Evolutionary conservation across 805 yeast genomes (phyloP).

Genomic region (Clavispora santaluciae): DNA sequence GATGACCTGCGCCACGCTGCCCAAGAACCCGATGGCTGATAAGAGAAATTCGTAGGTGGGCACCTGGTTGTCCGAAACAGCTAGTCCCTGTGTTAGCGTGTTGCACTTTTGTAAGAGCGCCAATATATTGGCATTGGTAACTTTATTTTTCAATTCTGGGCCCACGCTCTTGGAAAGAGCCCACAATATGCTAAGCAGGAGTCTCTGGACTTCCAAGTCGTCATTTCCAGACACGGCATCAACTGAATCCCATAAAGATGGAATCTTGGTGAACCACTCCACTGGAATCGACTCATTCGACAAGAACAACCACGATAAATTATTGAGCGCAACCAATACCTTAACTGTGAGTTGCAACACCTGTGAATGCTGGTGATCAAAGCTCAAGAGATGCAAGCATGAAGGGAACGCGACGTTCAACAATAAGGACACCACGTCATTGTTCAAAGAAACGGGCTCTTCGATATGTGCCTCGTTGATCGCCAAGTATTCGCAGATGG

Average conservation of each 20-base stretch:
- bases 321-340: slow-evolving; percentile 64
- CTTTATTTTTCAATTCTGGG: slow-evolving; percentile 23
- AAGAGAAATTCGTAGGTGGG: slow-evolving; percentile 35
- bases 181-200: slow-evolving; percentile 35
- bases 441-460: slow-evolving; percentile 19
- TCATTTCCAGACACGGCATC: slow-evolving; percentile 10
- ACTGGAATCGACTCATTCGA: slow-evolving; percentile 28
- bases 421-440: slow-evolving; percentile 17
- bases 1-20: slow-evolving; percentile 44
- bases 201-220: slow-evolving; percentile 23
- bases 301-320: slow-evolving; percentile 56
- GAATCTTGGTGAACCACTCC: slow-evolving; percentile 33
- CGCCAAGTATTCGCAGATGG: slow-evolving; percentile 56
- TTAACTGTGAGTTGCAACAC: slow-evolving; percentile 44
- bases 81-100: slow-evolving; percentile 1
- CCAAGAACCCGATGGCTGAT: slow-evolving; percentile 49
- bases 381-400: slow-evolving; percentile 37
- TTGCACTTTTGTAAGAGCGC: slow-evolving; percentile 21
- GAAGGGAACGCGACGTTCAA: slow-evolving; percentile 20
- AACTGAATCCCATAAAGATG: slow-evolving; percentile 27
- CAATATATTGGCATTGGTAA: slow-evolving; percentile 23
- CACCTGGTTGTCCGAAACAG: slow-evolving; percentile 14
- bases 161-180: slow-evolving; percentile 35
- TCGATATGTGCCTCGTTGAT: slow-evolving; percentile 22
- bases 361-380: slow-evolving; percentile 25